Conservation (phyloP, 768 basidiomycete species). For the Phaffia australis region DNA sequence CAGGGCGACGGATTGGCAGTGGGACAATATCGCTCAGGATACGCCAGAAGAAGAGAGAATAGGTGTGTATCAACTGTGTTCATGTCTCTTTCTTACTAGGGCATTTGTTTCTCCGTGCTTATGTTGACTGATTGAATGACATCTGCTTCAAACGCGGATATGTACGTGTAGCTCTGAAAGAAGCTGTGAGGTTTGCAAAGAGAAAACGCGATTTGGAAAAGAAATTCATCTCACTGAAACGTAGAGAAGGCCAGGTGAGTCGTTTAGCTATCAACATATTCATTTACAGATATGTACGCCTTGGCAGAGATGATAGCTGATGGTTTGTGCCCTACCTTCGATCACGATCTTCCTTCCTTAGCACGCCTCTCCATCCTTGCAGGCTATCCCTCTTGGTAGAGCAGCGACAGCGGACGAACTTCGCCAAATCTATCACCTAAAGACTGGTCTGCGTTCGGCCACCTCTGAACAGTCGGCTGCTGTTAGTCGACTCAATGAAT, state of each 20-base stretch:
- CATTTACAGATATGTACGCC: no score
- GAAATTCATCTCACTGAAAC: conserved; percentile 51
- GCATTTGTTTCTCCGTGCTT: background rate
- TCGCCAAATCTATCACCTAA: background rate
- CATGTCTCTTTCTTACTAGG: background rate
- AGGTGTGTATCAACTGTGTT: background rate
- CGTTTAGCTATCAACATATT: background rate
- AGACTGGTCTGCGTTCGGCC: background rate
- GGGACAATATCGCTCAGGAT: conserved; percentile 44
- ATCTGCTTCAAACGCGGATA: background rate
- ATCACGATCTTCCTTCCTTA: conserved; percentile 33
- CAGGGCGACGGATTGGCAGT: conserved; percentile 30
- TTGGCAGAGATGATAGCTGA: background rate
- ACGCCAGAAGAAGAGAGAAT: conserved; percentile 43
- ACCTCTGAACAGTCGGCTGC: background rate
- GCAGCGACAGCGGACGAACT: conserved; percentile 13
- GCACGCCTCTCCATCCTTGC: conserved; percentile 54
- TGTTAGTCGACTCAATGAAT: background rate
- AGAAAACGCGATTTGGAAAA: conserved; percentile 49
- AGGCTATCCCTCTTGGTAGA: conserved; percentile 33
- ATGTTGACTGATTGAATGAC: conserved; percentile 9
- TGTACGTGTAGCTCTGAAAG: conserved; percentile 41
- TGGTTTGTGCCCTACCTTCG: background rate
- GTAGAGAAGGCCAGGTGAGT: conserved; percentile 48
- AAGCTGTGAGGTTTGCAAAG: conserved; percentile 57